Evolutionary conservation across 2,329 filamentous ascomycete genomes (phyloP).

Genomic region (Pleomassaria siparia): DNA sequence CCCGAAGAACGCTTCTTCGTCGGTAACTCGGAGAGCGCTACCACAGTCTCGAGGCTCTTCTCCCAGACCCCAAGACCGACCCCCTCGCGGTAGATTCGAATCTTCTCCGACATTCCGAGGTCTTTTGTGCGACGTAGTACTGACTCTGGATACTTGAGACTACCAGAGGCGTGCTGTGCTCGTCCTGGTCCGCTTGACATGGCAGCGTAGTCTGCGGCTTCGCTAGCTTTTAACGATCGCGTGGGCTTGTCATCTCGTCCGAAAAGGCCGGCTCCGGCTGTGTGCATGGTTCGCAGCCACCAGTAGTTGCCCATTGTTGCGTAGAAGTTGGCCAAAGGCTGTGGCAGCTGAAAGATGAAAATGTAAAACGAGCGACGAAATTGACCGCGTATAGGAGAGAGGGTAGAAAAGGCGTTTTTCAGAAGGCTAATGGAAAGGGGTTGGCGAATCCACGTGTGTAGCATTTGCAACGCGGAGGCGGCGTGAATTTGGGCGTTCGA

Average conservation of each 20-base stretch:
- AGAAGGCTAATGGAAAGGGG: slow-evolving; percentile 51
- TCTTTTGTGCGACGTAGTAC: slow-evolving; percentile 43
- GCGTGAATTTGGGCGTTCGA: slow-evolving; percentile 47
- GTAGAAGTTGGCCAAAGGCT: slow-evolving; percentile 46
- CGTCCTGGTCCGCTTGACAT: slow-evolving; percentile 54
- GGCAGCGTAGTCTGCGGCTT: slow-evolving; percentile 53
- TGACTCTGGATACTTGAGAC: slow-evolving; percentile 44
- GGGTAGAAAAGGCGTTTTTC: slow-evolving; percentile 45
- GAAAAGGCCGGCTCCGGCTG: slow-evolving; percentile 36
- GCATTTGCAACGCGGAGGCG: slow-evolving; percentile 52
- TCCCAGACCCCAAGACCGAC: slow-evolving; percentile 50
- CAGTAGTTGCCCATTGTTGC: slow-evolving; percentile 54
- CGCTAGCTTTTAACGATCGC: slow-evolving; percentile 11
- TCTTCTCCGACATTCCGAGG: slow-evolving; percentile 54
- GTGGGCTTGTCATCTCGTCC: slow-evolving; percentile 12
- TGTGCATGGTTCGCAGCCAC: slow-evolving; percentile 49
- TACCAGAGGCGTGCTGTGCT: slow-evolving; percentile 43
- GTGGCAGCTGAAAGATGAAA: slow-evolving; percentile 56
- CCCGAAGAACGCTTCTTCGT: slow-evolving; percentile 15
- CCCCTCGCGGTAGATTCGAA: slow-evolving; percentile 57
- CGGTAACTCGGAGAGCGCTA: slow-evolving; percentile 49
- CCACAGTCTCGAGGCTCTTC: slow-evolving; percentile 54
- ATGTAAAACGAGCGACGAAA: slow-evolving; percentile 55
- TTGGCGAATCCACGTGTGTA: slow-evolving; percentile 49
- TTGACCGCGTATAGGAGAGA: slow-evolving; percentile 54